Base-by-base conservation (phyloP, 768 basidiomycete species). In the Panaeolus cyanescens region DNA sequence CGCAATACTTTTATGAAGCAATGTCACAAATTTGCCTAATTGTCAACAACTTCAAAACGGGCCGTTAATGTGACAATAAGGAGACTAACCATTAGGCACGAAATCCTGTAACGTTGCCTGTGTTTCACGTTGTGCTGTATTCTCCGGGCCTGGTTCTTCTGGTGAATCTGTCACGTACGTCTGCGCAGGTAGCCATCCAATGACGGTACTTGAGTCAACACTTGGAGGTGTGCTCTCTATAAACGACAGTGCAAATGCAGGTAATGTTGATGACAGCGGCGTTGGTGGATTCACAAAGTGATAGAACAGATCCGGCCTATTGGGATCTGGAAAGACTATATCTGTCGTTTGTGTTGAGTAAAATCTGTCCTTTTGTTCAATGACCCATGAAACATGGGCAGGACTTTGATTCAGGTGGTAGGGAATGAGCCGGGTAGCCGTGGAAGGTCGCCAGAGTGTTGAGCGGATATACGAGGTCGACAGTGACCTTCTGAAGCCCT, bases 151-250 rank as follows among this genome's bases (percentile, higher is more conserved):
- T 25, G 33, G 54, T 37, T 54, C 40, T 1, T 55, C 55, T 22
- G 64, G 62, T 28, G 59, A 55, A 28, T 71, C 69, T 9, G 71
- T 63, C 36, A 57, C 61, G 45, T 65, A 60, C 8, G 67, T 68
- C 55, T 69, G 62, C 17, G 88, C 89, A 13, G 89, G 89, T 6
- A 93, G 72, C 87, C 87, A 91, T 3, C 91, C 91, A 20, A 92
- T 74, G 9, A 92, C 72, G 5, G 83, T 80, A 28, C 75, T 71
- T 7, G 88, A 87, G 20, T 80, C 77, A 2, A 76, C 64, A 0
- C 70, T 69, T 1, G 78, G 70, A 0, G 87, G 86, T 8, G 79
- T 74, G 19, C 72, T 64, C 0, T 80, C 58, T 7, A 89, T 75
- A 60, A 92, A 91, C 1, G 90, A 90, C 1, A 93, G 67, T 0